These are phyloP conservation scores for Colletotrichum viniferum DNA, from an alignment of 2,329 filamentous ascomycete genomes.

Conservation along the genomic window DNA sequence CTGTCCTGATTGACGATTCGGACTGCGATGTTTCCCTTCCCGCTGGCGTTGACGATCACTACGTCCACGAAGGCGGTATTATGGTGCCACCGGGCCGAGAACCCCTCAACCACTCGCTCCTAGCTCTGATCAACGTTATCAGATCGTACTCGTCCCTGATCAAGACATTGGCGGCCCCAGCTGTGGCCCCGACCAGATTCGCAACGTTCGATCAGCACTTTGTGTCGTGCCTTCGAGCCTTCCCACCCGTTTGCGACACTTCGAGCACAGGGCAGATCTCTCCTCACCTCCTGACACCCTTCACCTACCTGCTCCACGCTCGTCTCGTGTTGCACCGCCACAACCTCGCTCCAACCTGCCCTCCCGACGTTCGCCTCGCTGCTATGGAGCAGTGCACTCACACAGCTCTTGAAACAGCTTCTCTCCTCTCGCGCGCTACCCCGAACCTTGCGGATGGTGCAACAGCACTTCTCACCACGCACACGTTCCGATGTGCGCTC, in stretches of 20 bases:
- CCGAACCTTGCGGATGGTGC: conserved; percentile 68
- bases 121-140: conserved; percentile 82
- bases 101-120: conserved; percentile 71
- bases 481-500: conserved; percentile 86
- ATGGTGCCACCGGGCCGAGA: conserved; percentile 54
- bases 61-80: conserved; percentile 65
- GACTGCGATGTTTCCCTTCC: conserved; percentile 88
- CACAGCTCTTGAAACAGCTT: conserved; percentile 79
- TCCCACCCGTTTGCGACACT: conserved; percentile 76
- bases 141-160: conserved; percentile 77
- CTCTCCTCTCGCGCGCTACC: conserved; percentile 71
- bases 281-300: conserved; percentile 73
- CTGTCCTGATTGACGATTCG: conserved; percentile 81
- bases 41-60: conserved; percentile 80
- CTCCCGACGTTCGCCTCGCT: conserved; percentile 65
- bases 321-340: conserved; percentile 88
- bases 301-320: conserved; percentile 80
- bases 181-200: conserved; percentile 70
- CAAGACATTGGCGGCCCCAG: conserved; percentile 70
- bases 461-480: conserved; percentile 77
- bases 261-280: conserved; percentile 71
- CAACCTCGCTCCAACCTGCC: conserved; percentile 78
- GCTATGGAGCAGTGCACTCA: conserved; percentile 80
- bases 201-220: conserved; percentile 85
- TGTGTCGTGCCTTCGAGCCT: conserved; percentile 72